Percentiles rank a stretch among this genome's conserved stretches.
Conservation (phyloP, 176 grass and related monocot genomes). For the Lolium perenne region DNA sequence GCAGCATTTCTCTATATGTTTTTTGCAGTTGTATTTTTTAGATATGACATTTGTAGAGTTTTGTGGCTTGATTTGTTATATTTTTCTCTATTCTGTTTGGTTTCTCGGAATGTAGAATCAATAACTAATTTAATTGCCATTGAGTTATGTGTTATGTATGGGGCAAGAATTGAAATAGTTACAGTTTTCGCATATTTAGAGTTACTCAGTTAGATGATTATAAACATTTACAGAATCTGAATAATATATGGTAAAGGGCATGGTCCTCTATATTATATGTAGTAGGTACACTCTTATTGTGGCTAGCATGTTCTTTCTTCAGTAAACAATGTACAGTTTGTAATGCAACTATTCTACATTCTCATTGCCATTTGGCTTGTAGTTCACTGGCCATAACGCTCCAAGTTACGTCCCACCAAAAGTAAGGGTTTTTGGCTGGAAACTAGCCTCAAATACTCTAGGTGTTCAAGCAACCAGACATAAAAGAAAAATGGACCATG, state of each 20-base stretch:
- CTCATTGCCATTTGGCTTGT: conserved; percentile 49
- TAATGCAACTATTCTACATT: conserved; percentile 46
- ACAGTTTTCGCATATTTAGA: not conserved
- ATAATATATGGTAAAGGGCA: conserved; percentile 38
- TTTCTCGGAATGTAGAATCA: not conserved
- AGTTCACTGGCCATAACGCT: conserved; percentile 41
- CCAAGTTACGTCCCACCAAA: not conserved
- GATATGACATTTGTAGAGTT: not conserved
- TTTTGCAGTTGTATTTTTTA: not conserved
- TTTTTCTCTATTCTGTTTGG: not conserved
- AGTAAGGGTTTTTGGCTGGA: too few species aligned
- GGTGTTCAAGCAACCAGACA: too few species aligned
- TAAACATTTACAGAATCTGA: conserved; percentile 21
- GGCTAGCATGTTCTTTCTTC: conserved; percentile 52
- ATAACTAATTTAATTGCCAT: not conserved
- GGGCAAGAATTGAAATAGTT: not conserved
- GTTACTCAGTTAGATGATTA: not conserved
- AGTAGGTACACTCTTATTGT: conserved; percentile 58
- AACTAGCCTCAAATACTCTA: too few species aligned
- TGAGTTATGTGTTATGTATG: not conserved
- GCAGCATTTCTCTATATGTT: not conserved
- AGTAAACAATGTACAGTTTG: conserved; percentile 48
- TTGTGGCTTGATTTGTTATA: not conserved
- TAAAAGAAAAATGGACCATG: too few species aligned
- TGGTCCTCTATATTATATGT: conserved; percentile 36